Conservation (phyloP, 2,329 filamentous ascomycete species). For the Aspergillus pseudoglaucus region DNA sequence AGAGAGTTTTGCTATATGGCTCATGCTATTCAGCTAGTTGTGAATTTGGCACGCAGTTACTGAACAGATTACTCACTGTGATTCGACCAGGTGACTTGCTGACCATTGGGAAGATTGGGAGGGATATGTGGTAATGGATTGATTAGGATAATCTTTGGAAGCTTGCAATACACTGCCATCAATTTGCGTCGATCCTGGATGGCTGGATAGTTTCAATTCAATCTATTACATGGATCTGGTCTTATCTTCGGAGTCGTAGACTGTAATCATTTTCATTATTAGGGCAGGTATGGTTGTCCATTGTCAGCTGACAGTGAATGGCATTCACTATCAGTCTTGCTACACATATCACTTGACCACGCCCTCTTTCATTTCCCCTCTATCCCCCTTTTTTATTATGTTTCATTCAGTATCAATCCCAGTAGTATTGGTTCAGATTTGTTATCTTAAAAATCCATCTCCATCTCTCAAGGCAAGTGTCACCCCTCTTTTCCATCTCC, state of each 20-base stretch:
- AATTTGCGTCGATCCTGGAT: slow-evolving; percentile 5
- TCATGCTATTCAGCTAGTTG: neutral
- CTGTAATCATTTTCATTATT: too few relatives aligned
- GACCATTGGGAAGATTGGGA: neutral
- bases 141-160: slow-evolving; percentile 10
- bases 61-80: neutral
- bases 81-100: neutral
- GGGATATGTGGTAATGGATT: slow-evolving; percentile 4
- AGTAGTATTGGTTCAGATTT: too few relatives aligned
- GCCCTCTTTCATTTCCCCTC: too few relatives aligned
- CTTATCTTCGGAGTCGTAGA: neutral
- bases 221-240: slow-evolving; percentile 7
- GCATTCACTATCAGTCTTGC: too few relatives aligned
- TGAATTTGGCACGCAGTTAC: neutral
- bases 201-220: slow-evolving; percentile 14
- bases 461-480: too few relatives aligned
- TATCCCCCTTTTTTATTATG: too few relatives aligned
- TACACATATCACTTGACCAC: too few relatives aligned
- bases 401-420: too few relatives aligned
- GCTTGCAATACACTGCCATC: slow-evolving; percentile 5
- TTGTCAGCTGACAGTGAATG: too few relatives aligned
- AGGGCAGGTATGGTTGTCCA: too few relatives aligned
- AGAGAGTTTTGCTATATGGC: slow-evolving; percentile 1
- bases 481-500: too few relatives aligned
- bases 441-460: too few relatives aligned